phyloP scores from a whole-genome alignment of 352 stramenopile genomes.

The Phytophthora cryptogea region DNA sequence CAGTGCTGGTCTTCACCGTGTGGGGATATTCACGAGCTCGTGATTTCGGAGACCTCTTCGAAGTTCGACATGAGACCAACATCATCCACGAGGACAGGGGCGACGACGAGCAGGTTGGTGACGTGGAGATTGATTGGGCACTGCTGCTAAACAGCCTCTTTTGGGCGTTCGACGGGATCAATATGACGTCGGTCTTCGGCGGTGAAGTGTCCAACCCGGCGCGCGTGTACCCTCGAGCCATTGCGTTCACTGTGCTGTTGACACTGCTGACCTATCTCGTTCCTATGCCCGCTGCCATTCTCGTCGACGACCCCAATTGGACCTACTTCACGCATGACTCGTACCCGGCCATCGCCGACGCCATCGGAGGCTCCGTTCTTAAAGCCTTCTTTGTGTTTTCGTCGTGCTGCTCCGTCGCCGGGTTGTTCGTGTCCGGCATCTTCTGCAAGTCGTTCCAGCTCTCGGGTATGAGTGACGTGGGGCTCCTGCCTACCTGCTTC shows the following conservation, averaged over 20 bases:
- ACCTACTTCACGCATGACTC: conserved; percentile 87
- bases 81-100: conserved; percentile 25
- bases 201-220: conserved; percentile 86
- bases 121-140: conserved; percentile 61
- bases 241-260: conserved; percentile 33
- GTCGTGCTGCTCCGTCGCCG: conserved; percentile 83
- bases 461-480: conserved; percentile 70
- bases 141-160: conserved; percentile 92
- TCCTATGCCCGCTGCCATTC: conserved; percentile 84
- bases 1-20: conserved; percentile 83
- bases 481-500: conserved; percentile 83
- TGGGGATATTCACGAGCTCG: conserved; percentile 42
- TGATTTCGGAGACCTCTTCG: conserved; percentile 90
- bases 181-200: conserved; percentile 84
- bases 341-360: conserved; percentile 83
- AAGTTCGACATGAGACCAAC: conserved; percentile 68
- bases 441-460: conserved; percentile 91
- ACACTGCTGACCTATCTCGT: conserved; percentile 38
- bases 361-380: conserved; percentile 84
- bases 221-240: conserved; percentile 62
- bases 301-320: conserved; percentile 69
- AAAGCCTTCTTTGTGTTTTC: conserved; percentile 81
- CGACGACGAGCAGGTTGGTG: conserved; percentile 67
- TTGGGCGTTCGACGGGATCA: conserved; percentile 94
- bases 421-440: conserved; percentile 91